Conservation (phyloP, 2,329 filamentous ascomycete genomes). For the Colletotrichum incanum region DNA sequence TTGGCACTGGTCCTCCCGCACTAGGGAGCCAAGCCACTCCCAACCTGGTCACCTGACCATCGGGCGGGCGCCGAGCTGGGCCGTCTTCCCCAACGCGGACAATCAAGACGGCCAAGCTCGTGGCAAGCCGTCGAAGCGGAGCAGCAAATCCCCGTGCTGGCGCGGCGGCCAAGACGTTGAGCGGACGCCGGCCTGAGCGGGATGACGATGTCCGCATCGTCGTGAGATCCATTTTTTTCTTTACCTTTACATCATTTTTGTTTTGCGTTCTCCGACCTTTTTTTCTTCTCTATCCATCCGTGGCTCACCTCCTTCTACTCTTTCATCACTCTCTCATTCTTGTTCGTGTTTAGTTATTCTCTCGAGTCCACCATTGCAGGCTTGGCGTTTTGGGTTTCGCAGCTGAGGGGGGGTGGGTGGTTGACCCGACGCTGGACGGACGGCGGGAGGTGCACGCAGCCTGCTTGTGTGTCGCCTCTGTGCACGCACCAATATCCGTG, state of each 20-base stretch:
- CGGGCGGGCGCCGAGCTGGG: conserved; percentile 26
- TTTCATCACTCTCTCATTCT: conserved; percentile 11
- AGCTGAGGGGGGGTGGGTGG: conserved; percentile 3
- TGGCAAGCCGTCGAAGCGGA: conserved; percentile 24
- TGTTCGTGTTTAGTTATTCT: conserved; percentile 5
- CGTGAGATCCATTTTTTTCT: conserved; percentile 9
- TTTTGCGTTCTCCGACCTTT: not conserved
- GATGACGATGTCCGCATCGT: conserved; percentile 23
- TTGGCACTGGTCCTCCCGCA: conserved; percentile 31
- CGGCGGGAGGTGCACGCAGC: not conserved
- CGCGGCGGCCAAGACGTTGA: conserved; percentile 21
- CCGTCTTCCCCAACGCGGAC: conserved; percentile 19
- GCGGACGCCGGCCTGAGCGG: conserved; percentile 26
- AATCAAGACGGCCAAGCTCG: conserved; percentile 1
- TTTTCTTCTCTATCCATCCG: not conserved
- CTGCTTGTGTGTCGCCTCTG: conserved; percentile 2
- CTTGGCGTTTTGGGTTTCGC: conserved; percentile 41
- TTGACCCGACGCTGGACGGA: conserved; percentile 18
- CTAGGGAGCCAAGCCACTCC: conserved; percentile 33
- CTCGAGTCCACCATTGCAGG: conserved; percentile 28
- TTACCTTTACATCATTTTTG: not conserved
- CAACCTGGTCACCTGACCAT: conserved; percentile 21
- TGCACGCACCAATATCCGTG: conserved; percentile 29
- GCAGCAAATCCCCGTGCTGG: conserved; percentile 13
- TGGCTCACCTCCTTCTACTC: not conserved